Conservation (phyloP, 495 filamentous ascomycete genomes). For the Podospora tetraspora region DNA sequence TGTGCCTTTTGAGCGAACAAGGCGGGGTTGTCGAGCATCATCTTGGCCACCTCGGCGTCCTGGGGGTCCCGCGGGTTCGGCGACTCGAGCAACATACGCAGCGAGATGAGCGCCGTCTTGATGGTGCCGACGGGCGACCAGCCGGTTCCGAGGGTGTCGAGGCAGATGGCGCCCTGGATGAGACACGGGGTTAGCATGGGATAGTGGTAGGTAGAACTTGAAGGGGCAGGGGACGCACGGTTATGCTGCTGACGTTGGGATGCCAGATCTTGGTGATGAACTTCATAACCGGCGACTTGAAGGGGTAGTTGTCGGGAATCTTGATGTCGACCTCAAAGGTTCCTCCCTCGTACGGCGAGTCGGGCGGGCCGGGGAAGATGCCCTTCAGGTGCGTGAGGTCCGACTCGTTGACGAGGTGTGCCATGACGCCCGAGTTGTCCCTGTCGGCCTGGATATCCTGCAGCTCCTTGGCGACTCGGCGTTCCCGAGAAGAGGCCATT, state of each 20-base stretch:
- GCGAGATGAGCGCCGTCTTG: constrained; percentile 86
- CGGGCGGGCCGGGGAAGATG: constrained; percentile 79
- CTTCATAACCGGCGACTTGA: constrained; percentile 85
- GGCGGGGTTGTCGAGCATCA: constrained; percentile 74
- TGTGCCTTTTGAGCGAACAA: constrained; percentile 78
- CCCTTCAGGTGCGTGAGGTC: constrained; percentile 84
- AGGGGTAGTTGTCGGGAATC: constrained; percentile 88
- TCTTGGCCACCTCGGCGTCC: constrained; percentile 89
- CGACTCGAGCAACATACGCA: constrained; percentile 87
- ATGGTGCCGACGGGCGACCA: constrained; percentile 97
- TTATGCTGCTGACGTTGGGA: constrained; percentile 93
- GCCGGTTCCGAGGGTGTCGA: constrained; percentile 81
- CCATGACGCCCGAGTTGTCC: constrained; percentile 64
- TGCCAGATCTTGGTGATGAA: constrained; percentile 98
- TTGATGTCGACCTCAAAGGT: constrained; percentile 76
- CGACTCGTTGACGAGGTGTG: constrained; percentile 54
- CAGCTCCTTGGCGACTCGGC: constrained; percentile 88
- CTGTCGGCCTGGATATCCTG: constrained; percentile 74
- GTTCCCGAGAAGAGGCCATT: constrained; percentile 74
- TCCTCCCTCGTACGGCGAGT: constrained; percentile 91
- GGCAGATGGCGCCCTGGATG: constrained; percentile 85
- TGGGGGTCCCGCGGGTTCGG: constrained; percentile 97
- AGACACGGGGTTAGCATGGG: constrained; percentile 3
- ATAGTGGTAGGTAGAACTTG: too few species aligned
- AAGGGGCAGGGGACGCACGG: constrained; percentile 47